Conservation (phyloP, 2,329 filamentous ascomycete genomes). For the Aureobasidium lini region DNA sequence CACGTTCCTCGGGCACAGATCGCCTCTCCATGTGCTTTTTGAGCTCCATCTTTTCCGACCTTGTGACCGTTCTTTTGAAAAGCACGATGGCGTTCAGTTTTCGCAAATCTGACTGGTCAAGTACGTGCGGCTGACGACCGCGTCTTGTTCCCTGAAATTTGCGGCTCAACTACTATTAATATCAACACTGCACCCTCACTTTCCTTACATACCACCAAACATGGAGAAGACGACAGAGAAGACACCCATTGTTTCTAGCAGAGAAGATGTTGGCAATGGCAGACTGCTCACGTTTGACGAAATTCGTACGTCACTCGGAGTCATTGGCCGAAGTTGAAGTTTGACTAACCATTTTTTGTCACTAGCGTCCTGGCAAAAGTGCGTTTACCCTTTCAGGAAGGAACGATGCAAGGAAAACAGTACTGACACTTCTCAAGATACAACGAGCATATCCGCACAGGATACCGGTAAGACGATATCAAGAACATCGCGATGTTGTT, state of each 20-base stretch:
- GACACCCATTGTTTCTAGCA: not conserved
- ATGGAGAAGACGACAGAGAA: not conserved
- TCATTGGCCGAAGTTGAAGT: not conserved
- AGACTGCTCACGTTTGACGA: conserved; percentile 13
- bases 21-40: not conserved
- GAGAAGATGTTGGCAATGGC: not conserved
- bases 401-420: not conserved
- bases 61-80: not conserved
- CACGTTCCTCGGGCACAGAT: not conserved
- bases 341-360: not conserved
- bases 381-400: not conserved
- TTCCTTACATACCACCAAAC: not conserved
- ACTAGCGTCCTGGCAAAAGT: conserved; percentile 14
- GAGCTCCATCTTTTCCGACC: not conserved
- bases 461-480: conserved; percentile 9
- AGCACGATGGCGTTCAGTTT: not conserved
- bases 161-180: conserved; percentile 10
- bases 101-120: not conserved
- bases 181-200: not conserved
- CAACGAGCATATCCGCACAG: conserved; percentile 12
- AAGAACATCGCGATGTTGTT: not conserved
- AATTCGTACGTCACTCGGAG: conserved; percentile 11
- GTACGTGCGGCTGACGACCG: conserved; percentile 1
- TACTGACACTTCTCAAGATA: conserved; percentile 1
- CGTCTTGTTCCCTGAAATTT: not conserved